phyloP scores from a whole-genome alignment of 2,329 filamentous ascomycete species.

The Penicillium sp. region DNA sequence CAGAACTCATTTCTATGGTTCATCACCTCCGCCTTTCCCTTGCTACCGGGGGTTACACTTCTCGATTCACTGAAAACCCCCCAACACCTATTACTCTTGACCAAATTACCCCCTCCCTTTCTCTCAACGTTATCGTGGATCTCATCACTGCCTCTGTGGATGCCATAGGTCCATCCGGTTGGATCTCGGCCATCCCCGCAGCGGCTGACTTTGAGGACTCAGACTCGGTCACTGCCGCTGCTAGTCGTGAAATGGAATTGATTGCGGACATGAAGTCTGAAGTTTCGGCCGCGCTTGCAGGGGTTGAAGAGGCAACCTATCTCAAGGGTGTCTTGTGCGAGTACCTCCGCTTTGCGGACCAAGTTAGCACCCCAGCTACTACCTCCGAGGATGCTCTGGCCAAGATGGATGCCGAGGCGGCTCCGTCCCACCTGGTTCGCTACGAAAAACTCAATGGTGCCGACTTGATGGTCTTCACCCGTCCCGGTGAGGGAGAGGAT shows the following conservation, averaged over 20 bases:
- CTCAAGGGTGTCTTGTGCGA: constrained; percentile 48
- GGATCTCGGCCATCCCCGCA: constrained; percentile 41
- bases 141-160: constrained; percentile 47
- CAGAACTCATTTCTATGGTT: constrained; percentile 40
- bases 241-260: constrained; percentile 42
- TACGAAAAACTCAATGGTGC: constrained; percentile 41
- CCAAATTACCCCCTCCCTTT: constrained; percentile 37
- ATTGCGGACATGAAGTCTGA: constrained; percentile 49
- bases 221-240: constrained; percentile 16
- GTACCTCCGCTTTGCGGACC: constrained; percentile 43
- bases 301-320: constrained; percentile 48
- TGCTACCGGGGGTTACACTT: constrained; percentile 42
- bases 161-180: constrained; percentile 48
- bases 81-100: constrained; percentile 35
- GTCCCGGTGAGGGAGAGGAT: constrained; percentile 28
- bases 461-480: constrained; percentile 34
- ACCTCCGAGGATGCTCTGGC: constrained; percentile 7
- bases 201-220: constrained; percentile 28
- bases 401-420: constrained; percentile 12
- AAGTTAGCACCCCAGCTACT: constrained; percentile 20
- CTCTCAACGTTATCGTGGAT: constrained; percentile 40
- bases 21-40: constrained; percentile 45
- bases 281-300: constrained; percentile 46
- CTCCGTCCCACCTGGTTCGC: constrained; percentile 28
- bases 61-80: constrained; percentile 41